phyloP scores from a whole-genome alignment of 2,329 filamentous ascomycete species.

The Fusarium proliferatum region DNA sequence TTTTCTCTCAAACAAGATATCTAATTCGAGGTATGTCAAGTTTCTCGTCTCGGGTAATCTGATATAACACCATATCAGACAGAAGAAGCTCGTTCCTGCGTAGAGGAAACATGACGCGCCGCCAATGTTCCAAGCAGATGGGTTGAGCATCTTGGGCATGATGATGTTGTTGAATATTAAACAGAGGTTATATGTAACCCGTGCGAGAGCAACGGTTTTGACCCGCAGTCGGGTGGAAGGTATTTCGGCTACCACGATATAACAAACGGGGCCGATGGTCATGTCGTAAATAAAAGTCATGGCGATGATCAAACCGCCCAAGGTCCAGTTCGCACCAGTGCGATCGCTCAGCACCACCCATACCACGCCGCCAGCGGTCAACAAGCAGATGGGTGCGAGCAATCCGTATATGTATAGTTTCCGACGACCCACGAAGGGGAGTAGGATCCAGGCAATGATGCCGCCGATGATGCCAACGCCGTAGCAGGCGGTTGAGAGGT shows the following conservation, averaged over 20 bases:
- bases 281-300: conserved; percentile 54
- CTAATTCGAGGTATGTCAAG: conserved; percentile 44
- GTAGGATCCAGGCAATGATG: conserved; percentile 53
- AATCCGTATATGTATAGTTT: conserved; percentile 55
- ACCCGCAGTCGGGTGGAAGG: conserved; percentile 53
- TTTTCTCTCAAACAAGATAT: conserved; percentile 45
- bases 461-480: conserved; percentile 55
- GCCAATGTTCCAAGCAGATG: conserved; percentile 41
- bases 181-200: conserved; percentile 42
- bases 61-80: conserved; percentile 44
- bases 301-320: conserved; percentile 53
- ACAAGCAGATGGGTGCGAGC: conserved; percentile 39
- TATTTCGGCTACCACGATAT: conserved; percentile 54
- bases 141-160: conserved; percentile 46
- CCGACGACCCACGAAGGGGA: conserved; percentile 54
- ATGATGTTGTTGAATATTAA: conserved; percentile 45
- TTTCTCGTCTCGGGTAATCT: conserved; percentile 45
- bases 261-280: conserved; percentile 42
- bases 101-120: conserved; percentile 45
- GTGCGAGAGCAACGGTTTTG: conserved; percentile 54
- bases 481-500: conserved; percentile 53
- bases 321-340: conserved; percentile 48
- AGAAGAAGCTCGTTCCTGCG: conserved; percentile 33
- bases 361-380: conserved; percentile 54
- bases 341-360: conserved; percentile 46